A percentile compares a stretch with the other conserved stretches of the same genome.
Evolutionary conservation across 2,329 filamentous ascomycete genomes (phyloP).

Genomic region (Pezicula radicicola): DNA sequence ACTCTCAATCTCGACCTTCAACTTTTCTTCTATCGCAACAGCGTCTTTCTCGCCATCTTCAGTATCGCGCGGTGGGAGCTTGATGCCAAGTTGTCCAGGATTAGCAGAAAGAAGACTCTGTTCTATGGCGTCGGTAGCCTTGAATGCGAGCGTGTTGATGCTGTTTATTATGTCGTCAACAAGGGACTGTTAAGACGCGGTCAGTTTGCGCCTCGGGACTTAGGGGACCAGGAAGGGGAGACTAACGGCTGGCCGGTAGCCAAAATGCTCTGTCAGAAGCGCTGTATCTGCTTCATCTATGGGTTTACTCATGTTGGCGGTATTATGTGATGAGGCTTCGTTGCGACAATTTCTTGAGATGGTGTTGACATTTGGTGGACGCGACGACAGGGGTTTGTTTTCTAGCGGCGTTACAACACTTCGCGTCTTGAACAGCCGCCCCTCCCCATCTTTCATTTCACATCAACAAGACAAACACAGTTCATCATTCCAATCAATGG

Average conservation of each 20-base stretch:
- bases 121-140: slow-evolving; percentile 85
- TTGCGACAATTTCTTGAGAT: too few species aligned
- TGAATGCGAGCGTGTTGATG: slow-evolving; percentile 89
- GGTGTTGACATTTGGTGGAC: too few species aligned
- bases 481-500: too few species aligned
- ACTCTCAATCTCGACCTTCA: slow-evolving; percentile 75
- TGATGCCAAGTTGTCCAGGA: slow-evolving; percentile 79
- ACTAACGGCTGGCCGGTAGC: slow-evolving; percentile 86
- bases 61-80: slow-evolving; percentile 42
- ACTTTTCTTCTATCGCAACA: slow-evolving; percentile 42
- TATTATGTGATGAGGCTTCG: neutral
- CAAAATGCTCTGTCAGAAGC: slow-evolving; percentile 91
- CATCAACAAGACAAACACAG: too few species aligned
- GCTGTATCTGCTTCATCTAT: slow-evolving; percentile 39
- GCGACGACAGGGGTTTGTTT: too few species aligned
- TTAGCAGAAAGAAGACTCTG: slow-evolving; percentile 72
- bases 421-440: too few species aligned
- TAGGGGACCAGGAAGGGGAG: neutral
- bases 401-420: too few species aligned
- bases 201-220: slow-evolving; percentile 7
- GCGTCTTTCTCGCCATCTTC: slow-evolving; percentile 39
- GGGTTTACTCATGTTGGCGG: slow-evolving; percentile 20
- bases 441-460: too few species aligned
- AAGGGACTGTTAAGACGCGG: slow-evolving; percentile 59
- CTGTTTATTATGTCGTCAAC: slow-evolving; percentile 98